Base-by-base conservation (phyloP, 164 flowering plant genomes). In the Aristolochia californica region DNA sequence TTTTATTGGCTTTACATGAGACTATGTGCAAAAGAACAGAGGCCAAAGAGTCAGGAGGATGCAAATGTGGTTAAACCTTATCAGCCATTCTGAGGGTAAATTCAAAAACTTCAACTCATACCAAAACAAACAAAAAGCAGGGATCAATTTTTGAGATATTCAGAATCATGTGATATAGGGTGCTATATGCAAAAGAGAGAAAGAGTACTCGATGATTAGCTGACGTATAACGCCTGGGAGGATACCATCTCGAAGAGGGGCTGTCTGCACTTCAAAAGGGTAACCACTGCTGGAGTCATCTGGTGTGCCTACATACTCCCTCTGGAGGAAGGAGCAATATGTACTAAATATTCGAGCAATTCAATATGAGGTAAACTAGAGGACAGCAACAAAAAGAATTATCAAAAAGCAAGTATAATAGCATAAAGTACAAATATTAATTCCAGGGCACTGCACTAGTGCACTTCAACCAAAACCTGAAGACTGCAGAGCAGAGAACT, bases 201-300 rank as follows among this genome's bases (percentile, higher is more conserved):
- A 1, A 27, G 22, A 54, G 13, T 73, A 93, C 99, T 89, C 96
- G 45, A 80, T 68, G 26, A 93, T 73, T 26, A 89, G 53, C 68
- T 87, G 83, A 25, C 94, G 87, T 28, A 85, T 67, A 47, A 89
- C 74, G 58, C 99, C 99, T 13, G 96, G 91, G 66, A 93, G 96
- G 50, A 89, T 79, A 68, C 96, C 90, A 63, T 82, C 94, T 55
- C 62, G 40, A 13, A 87, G 22, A 51, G 99, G 87, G 65, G 97
- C 91, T n/a, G 99, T 93, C 66, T 84, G 97, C 14, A 89, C 78
- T 78, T 87, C 95, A 66, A 72, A 74, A 56, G 73, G 56, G 28
- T 38, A 27, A 13, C 40, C 13, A 53, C 66, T 58, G n/a, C 47
- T 45, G 26, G 24, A 30, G 64, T 61, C 68, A 51, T 66, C 58